Conservation (phyloP, 768 basidiomycete genomes). For the Agaricus sinodeliciosus region DNA sequence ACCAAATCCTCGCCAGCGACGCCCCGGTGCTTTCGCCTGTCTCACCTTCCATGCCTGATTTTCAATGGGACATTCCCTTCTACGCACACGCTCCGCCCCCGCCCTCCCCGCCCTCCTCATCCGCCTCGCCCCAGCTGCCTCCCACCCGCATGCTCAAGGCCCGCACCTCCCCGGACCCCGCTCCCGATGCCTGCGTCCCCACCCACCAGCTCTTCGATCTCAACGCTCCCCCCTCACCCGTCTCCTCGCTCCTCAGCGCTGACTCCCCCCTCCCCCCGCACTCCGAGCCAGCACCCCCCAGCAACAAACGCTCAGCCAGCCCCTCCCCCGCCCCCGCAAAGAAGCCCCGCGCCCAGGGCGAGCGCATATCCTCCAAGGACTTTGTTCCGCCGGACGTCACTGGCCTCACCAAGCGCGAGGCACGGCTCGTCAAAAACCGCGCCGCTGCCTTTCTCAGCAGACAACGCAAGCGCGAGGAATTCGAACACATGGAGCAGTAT, state of each 20-base stretch:
- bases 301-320: slow-evolving; percentile 40
- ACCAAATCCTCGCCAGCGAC: slow-evolving; percentile 53
- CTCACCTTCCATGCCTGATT: slow-evolving; percentile 24
- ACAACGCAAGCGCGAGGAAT: slow-evolving; percentile 89
- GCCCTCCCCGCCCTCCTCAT: slow-evolving; percentile 40
- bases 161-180: slow-evolving; percentile 37
- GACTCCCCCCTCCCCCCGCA: slow-evolving; percentile 2
- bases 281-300: slow-evolving; percentile 22
- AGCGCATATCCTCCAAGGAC: slow-evolving; percentile 64
- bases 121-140: slow-evolving; percentile 40
- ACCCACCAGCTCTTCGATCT: slow-evolving; percentile 74
- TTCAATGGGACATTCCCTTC: slow-evolving; percentile 44
- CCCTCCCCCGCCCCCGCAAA: slow-evolving; percentile 27
- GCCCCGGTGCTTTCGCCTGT: slow-evolving; percentile 51
- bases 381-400: slow-evolving; percentile 86
- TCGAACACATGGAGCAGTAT: slow-evolving; percentile 86
- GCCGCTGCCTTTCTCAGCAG: slow-evolving; percentile 88
- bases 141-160: slow-evolving; percentile 44
- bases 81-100: slow-evolving; percentile 37
- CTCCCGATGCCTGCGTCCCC: slow-evolving; percentile 45
- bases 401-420: slow-evolving; percentile 86
- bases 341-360: slow-evolving; percentile 41
- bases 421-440: slow-evolving; percentile 86
- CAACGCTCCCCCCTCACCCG: slow-evolving; percentile 28
- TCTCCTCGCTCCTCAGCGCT: slow-evolving; percentile 19